phyloP scores from a whole-genome alignment of 2,329 filamentous ascomycete species.

The Cordyceps cateniannulata region DNA sequence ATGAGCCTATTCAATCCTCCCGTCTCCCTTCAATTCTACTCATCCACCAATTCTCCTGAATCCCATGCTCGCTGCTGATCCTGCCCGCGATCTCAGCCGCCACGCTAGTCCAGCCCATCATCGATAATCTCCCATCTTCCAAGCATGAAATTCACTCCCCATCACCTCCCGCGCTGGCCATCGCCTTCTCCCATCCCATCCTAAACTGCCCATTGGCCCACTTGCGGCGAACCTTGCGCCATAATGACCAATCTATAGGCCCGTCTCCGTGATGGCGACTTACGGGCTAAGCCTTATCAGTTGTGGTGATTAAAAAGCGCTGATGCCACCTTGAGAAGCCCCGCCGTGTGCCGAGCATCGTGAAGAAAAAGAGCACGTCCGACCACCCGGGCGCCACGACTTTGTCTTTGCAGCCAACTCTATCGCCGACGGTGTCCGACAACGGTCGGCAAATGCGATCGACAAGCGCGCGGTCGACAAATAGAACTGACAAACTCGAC shows the following conservation, averaged over 20 bases:
- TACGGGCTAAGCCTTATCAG: constrained; percentile 8
- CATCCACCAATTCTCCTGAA: no score
- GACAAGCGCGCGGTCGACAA: no score
- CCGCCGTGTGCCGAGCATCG: not conserved
- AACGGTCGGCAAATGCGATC: no score
- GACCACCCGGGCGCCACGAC: not conserved
- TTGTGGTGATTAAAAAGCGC: not conserved
- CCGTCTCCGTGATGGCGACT: constrained; percentile 1
- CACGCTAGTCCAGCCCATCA: constrained; percentile 2
- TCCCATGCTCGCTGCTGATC: not conserved
- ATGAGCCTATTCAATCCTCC: not conserved
- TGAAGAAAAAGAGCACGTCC: not conserved
- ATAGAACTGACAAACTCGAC: not conserved
- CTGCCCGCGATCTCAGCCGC: not conserved
- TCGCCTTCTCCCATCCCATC: not conserved
- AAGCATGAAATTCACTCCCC: not conserved
- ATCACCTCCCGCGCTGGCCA: not conserved
- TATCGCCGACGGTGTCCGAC: not conserved
- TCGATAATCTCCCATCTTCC: not conserved
- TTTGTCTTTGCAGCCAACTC: not conserved
- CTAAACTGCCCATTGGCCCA: not conserved
- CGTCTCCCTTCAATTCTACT: no score
- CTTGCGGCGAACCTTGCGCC: not conserved
- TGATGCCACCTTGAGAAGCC: constrained; percentile 4
- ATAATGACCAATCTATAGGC: not conserved